These are phyloP conservation scores for Parascedosporium putredinis DNA, from an alignment of 2,329 filamentous ascomycete genomes.

Conservation along the genomic window DNA sequence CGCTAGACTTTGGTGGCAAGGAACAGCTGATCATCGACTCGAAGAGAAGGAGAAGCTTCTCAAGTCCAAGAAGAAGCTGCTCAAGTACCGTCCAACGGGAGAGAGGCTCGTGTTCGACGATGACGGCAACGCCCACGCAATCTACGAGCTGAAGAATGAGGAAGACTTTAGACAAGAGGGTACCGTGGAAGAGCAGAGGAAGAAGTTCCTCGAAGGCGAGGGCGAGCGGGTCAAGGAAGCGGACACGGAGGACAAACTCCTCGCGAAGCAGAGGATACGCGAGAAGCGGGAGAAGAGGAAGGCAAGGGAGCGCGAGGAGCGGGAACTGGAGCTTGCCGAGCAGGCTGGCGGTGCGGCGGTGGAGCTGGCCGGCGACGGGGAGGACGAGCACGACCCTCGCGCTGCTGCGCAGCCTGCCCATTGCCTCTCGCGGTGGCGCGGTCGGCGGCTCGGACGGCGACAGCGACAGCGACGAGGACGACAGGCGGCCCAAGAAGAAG, in stretches of 20 bases:
- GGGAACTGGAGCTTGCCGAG: constrained; percentile 19
- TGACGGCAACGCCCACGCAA: constrained; percentile 70
- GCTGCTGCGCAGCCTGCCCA: constrained; percentile 46
- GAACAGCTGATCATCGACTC: constrained; percentile 79
- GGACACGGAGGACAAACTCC: constrained; percentile 73
- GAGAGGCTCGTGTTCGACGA: constrained; percentile 87
- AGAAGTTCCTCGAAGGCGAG: constrained; percentile 70
- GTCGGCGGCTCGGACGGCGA: constrained; percentile 57
- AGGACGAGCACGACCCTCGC: constrained; percentile 31
- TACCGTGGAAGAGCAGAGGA: constrained; percentile 63
- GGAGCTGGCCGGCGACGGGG: constrained; percentile 28
- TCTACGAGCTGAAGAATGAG: constrained; percentile 85
- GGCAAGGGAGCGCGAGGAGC: constrained; percentile 49
- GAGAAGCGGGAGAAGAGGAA: constrained; percentile 69
- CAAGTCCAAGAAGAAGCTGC: constrained; percentile 85
- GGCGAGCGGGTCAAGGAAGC: constrained; percentile 58
- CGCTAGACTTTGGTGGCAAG: constrained; percentile 58
- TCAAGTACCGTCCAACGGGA: constrained; percentile 80
- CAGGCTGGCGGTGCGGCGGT: constrained; percentile 19
- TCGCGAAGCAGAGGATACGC: constrained; percentile 66
- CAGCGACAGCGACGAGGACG: constrained; percentile 63
- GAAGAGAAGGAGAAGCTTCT: constrained; percentile 90
- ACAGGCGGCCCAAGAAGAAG: constrained; percentile 55
- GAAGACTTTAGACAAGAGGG: constrained; percentile 68
- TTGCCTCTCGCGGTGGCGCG: constrained; percentile 31